Evolutionary conservation across 257 asterid species (phyloP).

Genomic region (Solanum etuberosum): DNA sequence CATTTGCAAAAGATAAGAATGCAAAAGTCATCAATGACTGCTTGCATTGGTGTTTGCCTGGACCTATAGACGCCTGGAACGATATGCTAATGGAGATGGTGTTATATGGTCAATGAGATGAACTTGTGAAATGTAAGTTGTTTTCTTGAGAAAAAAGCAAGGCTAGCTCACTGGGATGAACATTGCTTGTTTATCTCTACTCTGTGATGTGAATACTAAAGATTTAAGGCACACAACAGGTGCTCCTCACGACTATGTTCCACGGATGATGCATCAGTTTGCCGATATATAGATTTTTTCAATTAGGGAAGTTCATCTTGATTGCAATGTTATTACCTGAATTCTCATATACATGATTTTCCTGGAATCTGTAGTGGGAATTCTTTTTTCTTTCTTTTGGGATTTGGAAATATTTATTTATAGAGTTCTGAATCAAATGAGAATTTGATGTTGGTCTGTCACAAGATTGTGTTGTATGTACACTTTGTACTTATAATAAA

Average conservation of each 20-base stretch:
- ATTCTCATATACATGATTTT: not conserved
- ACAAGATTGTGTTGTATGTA: not conserved
- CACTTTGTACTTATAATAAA: not conserved
- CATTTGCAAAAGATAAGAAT: slow-evolving; percentile 28
- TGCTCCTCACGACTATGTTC: not conserved
- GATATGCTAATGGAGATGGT: slow-evolving; percentile 69
- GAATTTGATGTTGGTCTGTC: not conserved
- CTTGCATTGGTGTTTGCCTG: slow-evolving; percentile 92
- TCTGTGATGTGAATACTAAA: not conserved
- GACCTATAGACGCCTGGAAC: slow-evolving; percentile 85
- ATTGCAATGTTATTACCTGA: not conserved
- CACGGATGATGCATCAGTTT: not conserved
- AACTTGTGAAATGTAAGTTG: not conserved
- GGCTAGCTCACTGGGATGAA: not conserved
- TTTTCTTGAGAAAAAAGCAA: not conserved
- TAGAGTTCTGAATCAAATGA: not conserved
- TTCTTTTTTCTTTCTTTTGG: not conserved
- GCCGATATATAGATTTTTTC: not conserved
- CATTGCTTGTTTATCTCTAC: not conserved
- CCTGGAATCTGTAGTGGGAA: not conserved
- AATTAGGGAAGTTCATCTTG: not conserved
- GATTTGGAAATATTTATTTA: not conserved
- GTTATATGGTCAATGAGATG: slow-evolving; percentile 22
- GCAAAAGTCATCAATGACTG: slow-evolving; percentile 46
- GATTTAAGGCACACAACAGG: not conserved